phyloP scores from a whole-genome alignment of 345 rosid species.

The Salix purpurea region DNA sequence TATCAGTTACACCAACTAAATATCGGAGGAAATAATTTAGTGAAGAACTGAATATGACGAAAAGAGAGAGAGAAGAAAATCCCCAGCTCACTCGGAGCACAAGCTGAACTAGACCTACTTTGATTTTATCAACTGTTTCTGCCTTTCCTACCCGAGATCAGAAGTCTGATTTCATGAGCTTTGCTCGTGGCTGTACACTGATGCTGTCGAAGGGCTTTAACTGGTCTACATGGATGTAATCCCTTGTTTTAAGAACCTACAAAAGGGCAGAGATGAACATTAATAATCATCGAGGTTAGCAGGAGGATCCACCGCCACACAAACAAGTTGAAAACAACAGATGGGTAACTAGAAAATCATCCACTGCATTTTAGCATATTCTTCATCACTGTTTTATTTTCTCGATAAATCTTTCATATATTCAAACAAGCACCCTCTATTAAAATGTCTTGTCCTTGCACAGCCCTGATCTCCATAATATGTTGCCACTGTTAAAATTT shows the following conservation, averaged over 20 bases:
- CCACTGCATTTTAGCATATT: background rate
- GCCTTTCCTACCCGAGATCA: conserved; percentile 32
- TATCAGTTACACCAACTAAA: conserved; percentile 29
- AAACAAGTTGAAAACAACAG: background rate
- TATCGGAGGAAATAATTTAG: background rate
- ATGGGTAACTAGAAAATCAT: background rate
- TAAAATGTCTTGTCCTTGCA: background rate
- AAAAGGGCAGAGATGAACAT: background rate
- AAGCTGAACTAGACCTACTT: conserved; percentile 19
- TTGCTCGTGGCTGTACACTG: conserved; percentile 57
- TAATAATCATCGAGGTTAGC: background rate
- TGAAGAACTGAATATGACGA: background rate
- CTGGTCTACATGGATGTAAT: conserved; percentile 89
- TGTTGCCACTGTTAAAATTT: background rate
- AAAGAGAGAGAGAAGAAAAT: background rate
- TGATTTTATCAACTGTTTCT: conserved; percentile 12
- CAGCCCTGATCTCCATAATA: background rate
- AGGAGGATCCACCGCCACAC: background rate
- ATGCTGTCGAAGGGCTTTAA: conserved; percentile 61
- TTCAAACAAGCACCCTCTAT: background rate
- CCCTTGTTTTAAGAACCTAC: conserved; percentile 92
- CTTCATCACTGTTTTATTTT: background rate
- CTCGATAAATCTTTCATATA: background rate
- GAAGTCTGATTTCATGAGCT: conserved; percentile 84
- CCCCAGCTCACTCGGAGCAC: conserved; percentile 3